Base-by-base conservation (phyloP, 331 rosid species). In the Quercus phellos region DNA sequence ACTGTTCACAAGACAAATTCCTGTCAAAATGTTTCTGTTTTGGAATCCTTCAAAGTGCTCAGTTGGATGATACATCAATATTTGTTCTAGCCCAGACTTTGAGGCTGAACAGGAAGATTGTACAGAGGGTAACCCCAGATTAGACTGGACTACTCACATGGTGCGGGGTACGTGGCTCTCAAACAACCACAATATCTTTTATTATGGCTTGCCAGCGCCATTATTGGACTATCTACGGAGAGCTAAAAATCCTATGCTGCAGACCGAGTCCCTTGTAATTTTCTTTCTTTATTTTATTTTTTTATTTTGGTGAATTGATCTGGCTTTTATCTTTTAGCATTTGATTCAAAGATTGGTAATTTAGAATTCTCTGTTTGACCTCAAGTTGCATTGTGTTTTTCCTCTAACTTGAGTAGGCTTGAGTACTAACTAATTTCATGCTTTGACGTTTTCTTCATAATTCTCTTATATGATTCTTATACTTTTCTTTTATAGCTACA, bases 111-210 rank as follows among this genome's bases (percentile, higher is more conserved):
- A 83, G 29, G 87, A 67, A 56, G 85, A 83, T 71, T 77, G 64
- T 69, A 75, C 17, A 43, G 91, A 87, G 78, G 80, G 59, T 78
- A 72, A 71, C 72, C 55, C 70, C 66, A 50, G 60, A 67, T 81
- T 88, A 35, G 68, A 64, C 77, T 72, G 80, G 89, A 70, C 77
- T 12, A 74, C 64, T 80, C 97, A 92, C 87, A 90, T 94, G 99
- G 89, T 90, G 80, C 86, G 93, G 82, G 96, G 91, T 82, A 92
- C 99, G 35, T 92, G 92, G 94, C 86, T 88, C 78, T 90, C 97
- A 59, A 76, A 83, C n/a, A 86, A 92, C 79, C 83, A 77, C 75
- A 10, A 55, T 63, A 55, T 87, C 61, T 89, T 90, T 80, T 72
- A 84, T 64, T 92, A 92, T 55, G 89, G 97, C 77, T 88, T 94